Base-by-base conservation (phyloP, 2,329 filamentous ascomycete genomes). In the Rhinocladiella similis region DNA sequence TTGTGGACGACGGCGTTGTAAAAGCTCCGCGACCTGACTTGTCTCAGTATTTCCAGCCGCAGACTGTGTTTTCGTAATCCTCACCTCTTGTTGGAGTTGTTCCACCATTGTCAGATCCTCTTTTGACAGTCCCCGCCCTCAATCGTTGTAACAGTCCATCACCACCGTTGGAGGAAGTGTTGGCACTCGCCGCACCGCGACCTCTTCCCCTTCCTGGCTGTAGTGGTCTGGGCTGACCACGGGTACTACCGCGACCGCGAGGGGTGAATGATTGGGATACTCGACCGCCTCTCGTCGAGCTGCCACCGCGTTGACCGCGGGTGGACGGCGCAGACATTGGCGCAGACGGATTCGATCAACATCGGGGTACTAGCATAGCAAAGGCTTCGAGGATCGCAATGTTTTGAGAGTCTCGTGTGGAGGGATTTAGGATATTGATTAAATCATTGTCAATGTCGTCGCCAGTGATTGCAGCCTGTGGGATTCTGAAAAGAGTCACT, bases 251-350 rank as follows among this genome's bases (percentile, higher is more conserved):
- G 53, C 62, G 60, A 33, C 53, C 57, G 39, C 60, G 52, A 46
- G 35, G 48, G 27, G 50, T 14, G 18, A 49, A 33, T 25, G 36
- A 49, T 33, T 47, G 35, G 19, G 47, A 52, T 19, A 45, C 59
- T 57, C 61, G 56, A 47, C 35, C 52, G 20, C 50, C 61, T 50
- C 59, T 61, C 16, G 56, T 49, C n/a, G 55, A 50, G 49, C 46
- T 57, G 51, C 61, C 61, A 53, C 61, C 61, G 54, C 61, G 60
- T 50, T 57, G 61, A 35, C 59, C 60, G 57, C 61, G 61, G 39
- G 51, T 56, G 58, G 57, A 54, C 53, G 53, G 61, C 50, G 61
- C 56, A 58, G 59, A 63, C 61, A 63, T 63, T 53, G 54, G 50
- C 53, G 47, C 48, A 41, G 20, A 16, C 33, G 22, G 42, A 48